phyloP scores from a whole-genome alignment of 345 rosid species.

The Acer yangbiense region DNA sequence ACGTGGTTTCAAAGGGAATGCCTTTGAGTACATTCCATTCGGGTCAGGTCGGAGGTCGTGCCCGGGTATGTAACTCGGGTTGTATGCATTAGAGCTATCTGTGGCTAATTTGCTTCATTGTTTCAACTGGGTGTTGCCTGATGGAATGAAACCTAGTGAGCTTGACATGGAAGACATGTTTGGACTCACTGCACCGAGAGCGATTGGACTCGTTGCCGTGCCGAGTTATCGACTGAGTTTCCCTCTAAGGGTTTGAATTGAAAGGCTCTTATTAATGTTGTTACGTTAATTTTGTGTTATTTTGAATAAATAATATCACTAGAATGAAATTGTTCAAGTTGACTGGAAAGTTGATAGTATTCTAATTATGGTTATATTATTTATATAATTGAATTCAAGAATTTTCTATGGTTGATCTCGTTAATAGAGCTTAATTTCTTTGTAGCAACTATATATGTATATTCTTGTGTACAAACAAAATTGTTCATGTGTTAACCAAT shows the following conservation, averaged over 20 bases:
- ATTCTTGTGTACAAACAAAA: no score
- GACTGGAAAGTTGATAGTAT: no score
- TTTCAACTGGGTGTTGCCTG: conserved; percentile 70
- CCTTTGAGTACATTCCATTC: conserved; percentile 71
- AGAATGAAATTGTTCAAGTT: no score
- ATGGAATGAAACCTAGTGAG: conserved; percentile 58
- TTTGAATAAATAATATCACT: background rate
- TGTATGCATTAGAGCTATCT: conserved; percentile 62
- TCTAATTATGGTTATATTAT: no score
- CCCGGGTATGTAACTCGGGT: conserved; percentile 82
- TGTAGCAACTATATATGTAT: no score
- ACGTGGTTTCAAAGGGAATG: conserved; percentile 58
- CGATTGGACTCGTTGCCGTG: conserved; percentile 57
- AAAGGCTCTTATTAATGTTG: background rate
- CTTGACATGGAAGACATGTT: conserved; percentile 67
- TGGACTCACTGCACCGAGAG: conserved; percentile 83
- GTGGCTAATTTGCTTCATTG: conserved; percentile 73
- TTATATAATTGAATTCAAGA: no score
- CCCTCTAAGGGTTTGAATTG: conserved; percentile 8
- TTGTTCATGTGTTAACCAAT: no score
- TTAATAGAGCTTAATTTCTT: no score
- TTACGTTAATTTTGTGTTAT: no score
- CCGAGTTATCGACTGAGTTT: conserved; percentile 54
- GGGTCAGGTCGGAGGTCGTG: conserved; percentile 87
- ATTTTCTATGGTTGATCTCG: no score